A percentile compares a stretch with the other conserved stretches of the same genome.
Evolutionary conservation across 2,329 filamentous ascomycete genomes (phyloP).

Genomic region (Calonectria henricotiae): DNA sequence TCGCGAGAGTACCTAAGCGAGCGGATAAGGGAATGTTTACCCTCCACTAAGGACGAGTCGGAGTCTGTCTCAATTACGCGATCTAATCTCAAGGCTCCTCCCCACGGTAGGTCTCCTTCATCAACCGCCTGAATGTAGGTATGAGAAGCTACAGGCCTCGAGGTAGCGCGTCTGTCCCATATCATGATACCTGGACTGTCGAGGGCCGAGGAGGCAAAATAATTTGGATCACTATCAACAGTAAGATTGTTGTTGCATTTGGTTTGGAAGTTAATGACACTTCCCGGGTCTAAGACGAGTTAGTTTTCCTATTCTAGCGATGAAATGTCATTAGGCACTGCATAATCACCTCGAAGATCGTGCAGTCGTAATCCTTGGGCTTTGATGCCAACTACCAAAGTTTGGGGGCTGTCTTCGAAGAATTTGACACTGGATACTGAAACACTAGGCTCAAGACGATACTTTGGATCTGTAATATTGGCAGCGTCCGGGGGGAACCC

Average conservation of each 20-base stretch:
- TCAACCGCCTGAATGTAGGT: slow-evolving; percentile 74
- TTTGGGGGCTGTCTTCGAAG: slow-evolving; percentile 83
- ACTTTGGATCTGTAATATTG: slow-evolving; percentile 70
- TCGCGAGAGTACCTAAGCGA: slow-evolving; percentile 77
- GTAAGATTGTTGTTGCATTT: slow-evolving; percentile 81
- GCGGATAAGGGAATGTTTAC: slow-evolving; percentile 74
- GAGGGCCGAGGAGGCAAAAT: slow-evolving; percentile 85
- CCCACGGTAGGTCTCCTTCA: slow-evolving; percentile 75
- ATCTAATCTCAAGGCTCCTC: slow-evolving; percentile 73
- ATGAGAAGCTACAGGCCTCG: slow-evolving; percentile 68
- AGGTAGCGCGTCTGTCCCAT: slow-evolving; percentile 82
- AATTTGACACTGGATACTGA: slow-evolving; percentile 89
- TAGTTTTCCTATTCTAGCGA: background rate
- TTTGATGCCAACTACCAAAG: slow-evolving; percentile 83
- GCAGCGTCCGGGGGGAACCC: slow-evolving; percentile 69
- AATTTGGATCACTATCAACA: slow-evolving; percentile 88
- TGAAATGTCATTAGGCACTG: background rate
- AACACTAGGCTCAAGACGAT: slow-evolving; percentile 76
- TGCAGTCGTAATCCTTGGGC: slow-evolving; percentile 83
- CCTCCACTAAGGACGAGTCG: slow-evolving; percentile 67
- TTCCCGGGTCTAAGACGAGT: slow-evolving; percentile 61
- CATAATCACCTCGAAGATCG: slow-evolving; percentile 79
- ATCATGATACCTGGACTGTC: slow-evolving; percentile 83
- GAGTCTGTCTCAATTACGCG: slow-evolving; percentile 71
- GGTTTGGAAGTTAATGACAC: slow-evolving; percentile 74